Evolutionary conservation across 139 green algal genomes (phyloP), one percentile per base, ranked within the genome.

Genomic region (Chlorella sp.): DNA sequence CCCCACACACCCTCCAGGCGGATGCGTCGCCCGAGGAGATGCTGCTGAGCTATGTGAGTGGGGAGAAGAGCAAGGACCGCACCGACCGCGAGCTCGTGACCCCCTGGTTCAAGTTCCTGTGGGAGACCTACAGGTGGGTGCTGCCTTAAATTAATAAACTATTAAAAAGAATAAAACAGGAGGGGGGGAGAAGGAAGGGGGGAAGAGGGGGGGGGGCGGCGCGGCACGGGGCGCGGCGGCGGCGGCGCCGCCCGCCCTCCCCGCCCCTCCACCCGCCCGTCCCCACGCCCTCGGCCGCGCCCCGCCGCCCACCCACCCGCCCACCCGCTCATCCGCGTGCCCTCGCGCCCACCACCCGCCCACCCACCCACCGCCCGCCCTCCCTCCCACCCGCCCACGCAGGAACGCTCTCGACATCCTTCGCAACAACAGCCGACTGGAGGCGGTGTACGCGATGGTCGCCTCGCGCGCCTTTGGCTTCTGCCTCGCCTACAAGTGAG

Each of bases 81-180:
- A 94, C 92, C 6, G 96, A 99, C 79, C 86, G 96, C 29, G 95
- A 98, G 89, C 79, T 97, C 63, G 96, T 99, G 19, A 98, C 96
- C 12, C 96, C 96, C 31, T 99, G 96, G 96, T 99, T 99, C 90
- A 97, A 97, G 81, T 99, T 99, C 78, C 86, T 99, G 79, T 99
- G 96, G 96, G 96, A 99, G 87, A 93, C 91, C 12, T 98, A 99
- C 89, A 86, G 95, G 67, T 97, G 85, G 51, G 86, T 95, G 55
- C 12, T 58, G 11, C 12, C 29, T 62, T 62, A n/a, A 62, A 25
- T n/a, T 11, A n/a, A 62, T 21, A 21, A 8, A 21, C 8, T 25
- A 62, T 21, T n/a, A 29, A n/a, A 62, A 25, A 21, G 14, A 21
- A n/a, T 25, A 62, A 25, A 21, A 62, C 29, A 62, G 53, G 53